Evolutionary conservation across 352 stramenopile species (phyloP), one percentile per base, ranked within the genome.

Genomic region (Globisporangium yorkense): DNA sequence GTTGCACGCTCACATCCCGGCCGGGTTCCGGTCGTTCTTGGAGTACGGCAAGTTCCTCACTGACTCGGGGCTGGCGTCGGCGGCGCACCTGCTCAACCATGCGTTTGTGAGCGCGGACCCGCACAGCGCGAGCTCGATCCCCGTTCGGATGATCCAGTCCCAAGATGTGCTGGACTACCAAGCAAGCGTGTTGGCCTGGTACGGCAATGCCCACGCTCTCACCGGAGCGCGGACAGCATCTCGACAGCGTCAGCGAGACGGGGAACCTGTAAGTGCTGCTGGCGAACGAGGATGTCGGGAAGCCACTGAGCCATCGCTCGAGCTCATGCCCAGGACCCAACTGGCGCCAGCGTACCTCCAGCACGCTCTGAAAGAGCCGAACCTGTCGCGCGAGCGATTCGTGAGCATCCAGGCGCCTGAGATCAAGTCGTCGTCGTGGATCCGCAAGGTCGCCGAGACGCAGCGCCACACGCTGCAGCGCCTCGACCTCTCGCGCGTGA

Each of bases 11-110:
- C 63, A 65, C 5, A 70, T 87, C 53, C 62, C 76, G 10, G 58
- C 56, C 1, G 68, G 69, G 10, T 55, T 93, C 13, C 77, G 74
- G 2, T 75, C 63, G 15, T 87, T 91, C 40, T 52, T 89, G 40
- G 80, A 93, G 56, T 90, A 85, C 63, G 74, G 72, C 21, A 82
- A 77, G 54, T 91, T 77, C 51, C 56, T 90, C 9, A 55, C 74
- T 1, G 71, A 74, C 35, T 73, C 62, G 0, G 69, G 77, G 44
- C 61, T 70, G 1, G 57, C 65, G n/a, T 75, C 66, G 5, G 71
- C 76, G 18, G 56, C 50, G 0, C 71, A 67, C 16, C 45, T 91
- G 44, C 68, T 91, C n/a, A 56, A 69, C 16, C 83, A 93, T 56
- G 62, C 74, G 24, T 89, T 76, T 39, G 52, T 89, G 27, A 54